A percentile compares a stretch with the other conserved stretches of the same genome.
Conservation (phyloP, 768 basidiomycete species). For the Podaxis sp. region DNA sequence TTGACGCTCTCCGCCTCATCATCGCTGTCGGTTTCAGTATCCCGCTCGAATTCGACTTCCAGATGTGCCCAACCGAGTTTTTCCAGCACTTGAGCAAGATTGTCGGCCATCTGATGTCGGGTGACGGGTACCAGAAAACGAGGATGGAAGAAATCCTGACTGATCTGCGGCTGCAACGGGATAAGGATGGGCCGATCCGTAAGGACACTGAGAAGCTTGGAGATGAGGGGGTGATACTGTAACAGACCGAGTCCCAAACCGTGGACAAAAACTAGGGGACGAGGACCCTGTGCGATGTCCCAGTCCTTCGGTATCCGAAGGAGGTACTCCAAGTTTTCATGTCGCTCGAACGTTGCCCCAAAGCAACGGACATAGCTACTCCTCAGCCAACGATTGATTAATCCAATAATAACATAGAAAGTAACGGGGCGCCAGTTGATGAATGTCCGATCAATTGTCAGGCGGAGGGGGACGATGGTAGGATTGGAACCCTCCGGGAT, state of each 20-base stretch:
- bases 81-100: constrained; percentile 52
- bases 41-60: constrained; percentile 16
- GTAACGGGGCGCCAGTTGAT: constrained; percentile 64
- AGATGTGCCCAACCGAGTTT: constrained; percentile 60
- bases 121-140: constrained; percentile 66
- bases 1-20: constrained; percentile 22
- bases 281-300: constrained; percentile 50
- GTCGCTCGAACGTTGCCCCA: constrained; percentile 38
- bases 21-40: constrained; percentile 19
- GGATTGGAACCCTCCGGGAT: constrained; percentile 60
- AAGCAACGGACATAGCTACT: constrained; percentile 38
- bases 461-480: constrained; percentile 47
- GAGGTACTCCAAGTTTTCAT: constrained; percentile 78
- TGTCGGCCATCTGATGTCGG: constrained; percentile 52
- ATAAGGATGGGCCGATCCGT: constrained; percentile 73
- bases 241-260: constrained; percentile 83
- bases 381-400: constrained; percentile 45
- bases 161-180: constrained; percentile 77
- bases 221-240: constrained; percentile 63
- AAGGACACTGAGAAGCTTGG: constrained; percentile 49
- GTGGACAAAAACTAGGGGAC: constrained; percentile 81
- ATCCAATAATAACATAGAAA: constrained; percentile 52
- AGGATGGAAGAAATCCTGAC: constrained; percentile 79
- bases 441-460: constrained; percentile 76
- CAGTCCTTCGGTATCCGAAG: constrained; percentile 66